phyloP scores from a whole-genome alignment of 2,329 filamentous ascomycete species.

The Hymenoscyphus repandus region DNA sequence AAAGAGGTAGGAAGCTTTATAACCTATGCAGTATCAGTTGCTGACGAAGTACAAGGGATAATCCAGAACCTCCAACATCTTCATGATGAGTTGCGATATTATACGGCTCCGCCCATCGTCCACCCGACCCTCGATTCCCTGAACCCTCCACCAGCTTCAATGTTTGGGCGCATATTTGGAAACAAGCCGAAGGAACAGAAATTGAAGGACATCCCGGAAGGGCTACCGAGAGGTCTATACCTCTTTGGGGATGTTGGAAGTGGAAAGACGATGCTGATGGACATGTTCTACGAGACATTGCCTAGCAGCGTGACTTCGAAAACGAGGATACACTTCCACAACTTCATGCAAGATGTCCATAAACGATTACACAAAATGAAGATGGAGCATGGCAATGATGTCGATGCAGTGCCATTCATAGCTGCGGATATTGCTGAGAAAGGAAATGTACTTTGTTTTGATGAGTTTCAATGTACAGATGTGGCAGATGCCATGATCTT shows the following conservation, averaged over 20 bases:
- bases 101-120: constrained; percentile 67
- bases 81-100: constrained; percentile 73
- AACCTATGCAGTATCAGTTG: neutral
- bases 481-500: constrained; percentile 99
- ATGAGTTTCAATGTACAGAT: constrained; percentile 98
- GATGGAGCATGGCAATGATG: constrained; percentile 79
- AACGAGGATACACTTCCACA: constrained; percentile 95
- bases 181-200: constrained; percentile 32
- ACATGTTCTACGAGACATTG: constrained; percentile 91
- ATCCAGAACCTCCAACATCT: constrained; percentile 86
- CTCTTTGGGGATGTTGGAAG: constrained; percentile 95
- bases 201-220: constrained; percentile 54
- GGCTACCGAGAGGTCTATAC: constrained; percentile 83
- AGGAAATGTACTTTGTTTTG: constrained; percentile 87
- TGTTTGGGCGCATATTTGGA: constrained; percentile 60
- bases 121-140: constrained; percentile 72
- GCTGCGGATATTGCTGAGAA: constrained; percentile 89
- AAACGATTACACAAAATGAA: constrained; percentile 86
- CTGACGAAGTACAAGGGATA: constrained; percentile 52
- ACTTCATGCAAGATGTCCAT: constrained; percentile 99
- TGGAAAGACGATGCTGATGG: constrained; percentile 99
- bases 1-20: constrained; percentile 58
- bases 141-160: constrained; percentile 46
- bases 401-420: constrained; percentile 86
- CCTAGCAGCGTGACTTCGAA: constrained; percentile 75